Conservation (phyloP, 495 filamentous ascomycete genomes). For the Rusavskia elegans region DNA sequence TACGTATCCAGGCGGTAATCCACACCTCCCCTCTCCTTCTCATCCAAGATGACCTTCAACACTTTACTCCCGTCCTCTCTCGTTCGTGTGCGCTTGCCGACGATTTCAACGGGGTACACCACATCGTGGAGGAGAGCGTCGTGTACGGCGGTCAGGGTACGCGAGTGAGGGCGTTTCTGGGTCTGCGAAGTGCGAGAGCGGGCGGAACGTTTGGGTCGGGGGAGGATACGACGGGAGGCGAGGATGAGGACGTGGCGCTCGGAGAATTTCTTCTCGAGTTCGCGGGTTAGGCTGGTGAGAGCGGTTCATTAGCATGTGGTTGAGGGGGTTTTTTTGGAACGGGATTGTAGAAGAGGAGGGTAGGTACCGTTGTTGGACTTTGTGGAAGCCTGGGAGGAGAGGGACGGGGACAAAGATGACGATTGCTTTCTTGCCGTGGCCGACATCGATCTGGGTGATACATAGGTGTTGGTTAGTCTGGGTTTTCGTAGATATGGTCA, state of each 20-base stretch:
- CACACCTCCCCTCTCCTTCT: conserved; percentile 98
- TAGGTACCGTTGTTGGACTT: conserved; percentile 93
- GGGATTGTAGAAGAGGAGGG: not conserved
- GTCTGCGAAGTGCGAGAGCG: conserved; percentile 84
- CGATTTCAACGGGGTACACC: conserved; percentile 98
- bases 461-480: not conserved
- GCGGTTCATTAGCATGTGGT: not conserved
- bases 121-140: conserved; percentile 90
- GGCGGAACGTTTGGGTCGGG: conserved; percentile 88
- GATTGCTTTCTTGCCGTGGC: conserved; percentile 99
- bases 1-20: conserved; percentile 99
- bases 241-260: conserved; percentile 99
- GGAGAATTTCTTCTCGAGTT: conserved; percentile 99
- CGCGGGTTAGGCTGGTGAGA: conserved; percentile 71
- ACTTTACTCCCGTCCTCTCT: conserved; percentile 95
- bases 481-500: not conserved
- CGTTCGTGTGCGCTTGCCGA: conserved; percentile 92
- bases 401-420: conserved; percentile 99
- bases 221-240: conserved; percentile 94
- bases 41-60: conserved; percentile 94
- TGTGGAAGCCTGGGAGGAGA: conserved; percentile 87
- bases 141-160: conserved; percentile 94
- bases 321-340: conserved; percentile 1
- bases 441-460: conserved; percentile 74
- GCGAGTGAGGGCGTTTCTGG: conserved; percentile 95